Evolutionary conservation across 176 grass and related monocot species (phyloP).

Genomic region (barley (Hordeum vulgare)): MorexV3_pseudomolecules_assembly NC_058518.1:124380269-124380768

Average conservation of each 20-base stretch:
- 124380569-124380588: not conserved
- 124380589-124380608: too few relatives aligned
- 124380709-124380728: not conserved
- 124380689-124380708: not conserved
- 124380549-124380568: not conserved
- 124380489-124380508: not conserved
- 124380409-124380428: too few relatives aligned
- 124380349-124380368: too few relatives aligned
- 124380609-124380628: not conserved
- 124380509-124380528: not conserved
- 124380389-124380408: too few relatives aligned
- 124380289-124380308: too few relatives aligned
- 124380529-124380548: not conserved
- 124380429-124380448: too few relatives aligned
- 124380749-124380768: not conserved
- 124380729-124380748: not conserved
- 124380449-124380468: not conserved
- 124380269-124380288: too few relatives aligned
- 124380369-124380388: too few relatives aligned
- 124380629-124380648: not conserved
- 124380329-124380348: too few relatives aligned
- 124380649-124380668: too few relatives aligned
- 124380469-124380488: not conserved
- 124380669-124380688: too few relatives aligned
- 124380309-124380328: too few relatives aligned